phyloP scores from a whole-genome alignment of 306 rosid species.

The Albizia julibrissin region DNA sequence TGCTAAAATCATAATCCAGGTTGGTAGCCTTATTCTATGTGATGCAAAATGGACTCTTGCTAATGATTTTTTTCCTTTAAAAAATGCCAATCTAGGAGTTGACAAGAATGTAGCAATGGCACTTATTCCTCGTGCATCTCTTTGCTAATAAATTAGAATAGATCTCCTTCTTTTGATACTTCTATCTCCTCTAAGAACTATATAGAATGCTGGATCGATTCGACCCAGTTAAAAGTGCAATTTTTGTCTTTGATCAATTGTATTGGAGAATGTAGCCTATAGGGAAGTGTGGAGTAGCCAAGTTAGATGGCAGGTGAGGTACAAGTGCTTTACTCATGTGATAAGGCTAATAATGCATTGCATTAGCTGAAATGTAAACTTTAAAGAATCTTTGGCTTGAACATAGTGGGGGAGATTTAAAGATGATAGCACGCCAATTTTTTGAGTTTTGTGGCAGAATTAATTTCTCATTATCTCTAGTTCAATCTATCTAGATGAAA shows the following conservation, averaged over 20 bases:
- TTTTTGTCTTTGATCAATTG: constrained; percentile 17
- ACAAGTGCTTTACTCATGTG: background rate
- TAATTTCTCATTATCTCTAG: no score
- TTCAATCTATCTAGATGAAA: background rate
- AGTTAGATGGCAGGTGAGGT: background rate
- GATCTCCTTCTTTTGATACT: constrained; percentile 5
- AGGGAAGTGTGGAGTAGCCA: background rate
- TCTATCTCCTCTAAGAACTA: background rate
- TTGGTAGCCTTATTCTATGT: constrained; percentile 31
- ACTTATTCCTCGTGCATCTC: background rate
- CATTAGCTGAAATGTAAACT: constrained; percentile 9
- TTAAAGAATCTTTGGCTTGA: background rate
- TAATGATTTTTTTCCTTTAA: background rate
- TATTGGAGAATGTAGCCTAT: background rate
- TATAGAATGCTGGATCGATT: constrained; percentile 3
- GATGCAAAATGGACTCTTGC: background rate
- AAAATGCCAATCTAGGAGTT: background rate
- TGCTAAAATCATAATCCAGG: constrained; percentile 97
- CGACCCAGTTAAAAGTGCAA: background rate
- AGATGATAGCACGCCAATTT: background rate
- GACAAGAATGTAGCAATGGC: constrained; percentile 1
- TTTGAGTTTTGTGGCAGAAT: background rate
- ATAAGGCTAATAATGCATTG: background rate
- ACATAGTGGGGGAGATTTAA: background rate
- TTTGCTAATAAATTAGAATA: constrained; percentile 6